Evolutionary conservation across 495 filamentous ascomycete genomes (phyloP).

Genomic region (Schizothecium vesticola): DNA sequence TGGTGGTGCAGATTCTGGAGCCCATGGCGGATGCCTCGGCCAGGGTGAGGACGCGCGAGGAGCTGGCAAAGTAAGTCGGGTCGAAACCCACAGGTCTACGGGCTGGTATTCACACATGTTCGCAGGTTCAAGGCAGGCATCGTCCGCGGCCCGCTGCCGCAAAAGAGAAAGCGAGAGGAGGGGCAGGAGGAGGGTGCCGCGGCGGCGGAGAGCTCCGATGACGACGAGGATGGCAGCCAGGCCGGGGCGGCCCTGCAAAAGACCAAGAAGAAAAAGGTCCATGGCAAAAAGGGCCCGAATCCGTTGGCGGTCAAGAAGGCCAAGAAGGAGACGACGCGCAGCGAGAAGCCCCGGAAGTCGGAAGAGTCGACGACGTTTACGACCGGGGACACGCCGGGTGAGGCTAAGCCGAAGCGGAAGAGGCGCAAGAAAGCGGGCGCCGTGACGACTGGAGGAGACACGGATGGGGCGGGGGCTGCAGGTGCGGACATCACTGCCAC

Average conservation of each 20-base stretch:
- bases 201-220: slow-evolving; percentile 12
- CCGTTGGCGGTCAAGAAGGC: slow-evolving; percentile 82
- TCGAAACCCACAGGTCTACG: neutral
- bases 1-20: slow-evolving; percentile 50
- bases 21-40: slow-evolving; percentile 67
- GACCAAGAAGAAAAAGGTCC: slow-evolving; percentile 52
- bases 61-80: slow-evolving; percentile 63
- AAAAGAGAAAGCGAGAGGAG: slow-evolving; percentile 52
- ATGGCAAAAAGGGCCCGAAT: slow-evolving; percentile 79
- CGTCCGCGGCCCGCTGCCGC: slow-evolving; percentile 13
- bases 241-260: slow-evolving; percentile 31
- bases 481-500: neutral
- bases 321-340: slow-evolving; percentile 19
- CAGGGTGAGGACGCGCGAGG: slow-evolving; percentile 58
- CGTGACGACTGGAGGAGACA: slow-evolving; percentile 8
- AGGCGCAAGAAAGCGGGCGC: slow-evolving; percentile 40
- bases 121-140: slow-evolving; percentile 28
- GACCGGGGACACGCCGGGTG: slow-evolving; percentile 12
- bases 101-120: slow-evolving; percentile 4
- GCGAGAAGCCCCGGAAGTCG: slow-evolving; percentile 15
- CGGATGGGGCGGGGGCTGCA: slow-evolving; percentile 9
- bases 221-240: slow-evolving; percentile 17
- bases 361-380: neutral
- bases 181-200: slow-evolving; percentile 43
- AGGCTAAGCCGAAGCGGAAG: slow-evolving; percentile 39